Percentiles rank a stretch among this genome's conserved stretches.
phyloP scores from a whole-genome alignment of 2,329 filamentous ascomycete species.

The Hymenotorrendiella dingleyae region DNA sequence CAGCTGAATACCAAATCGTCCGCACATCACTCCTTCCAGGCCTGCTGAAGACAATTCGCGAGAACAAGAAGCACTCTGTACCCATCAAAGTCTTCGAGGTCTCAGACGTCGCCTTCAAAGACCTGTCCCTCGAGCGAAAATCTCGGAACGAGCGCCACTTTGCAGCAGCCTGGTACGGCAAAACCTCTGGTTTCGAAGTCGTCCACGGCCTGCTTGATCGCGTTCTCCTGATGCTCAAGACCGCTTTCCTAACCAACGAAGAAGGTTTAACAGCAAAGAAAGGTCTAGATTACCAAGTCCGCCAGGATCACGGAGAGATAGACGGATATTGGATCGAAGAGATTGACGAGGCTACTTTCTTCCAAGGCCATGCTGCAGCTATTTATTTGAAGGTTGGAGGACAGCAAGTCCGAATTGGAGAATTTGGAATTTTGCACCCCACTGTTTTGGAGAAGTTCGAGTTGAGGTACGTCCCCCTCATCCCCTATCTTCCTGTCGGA shows the following conservation, averaged over 20 bases:
- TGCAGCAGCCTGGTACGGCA: conserved; percentile 92
- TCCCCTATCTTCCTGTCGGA: not conserved
- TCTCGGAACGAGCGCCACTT: conserved; percentile 92
- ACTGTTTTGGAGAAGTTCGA: conserved; percentile 91
- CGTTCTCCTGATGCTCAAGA: conserved; percentile 85
- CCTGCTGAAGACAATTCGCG: conserved; percentile 85
- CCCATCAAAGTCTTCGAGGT: conserved; percentile 93
- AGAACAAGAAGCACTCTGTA: conserved; percentile 84
- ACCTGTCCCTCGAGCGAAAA: conserved; percentile 72
- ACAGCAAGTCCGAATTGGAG: conserved; percentile 72
- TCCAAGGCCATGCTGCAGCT: conserved; percentile 80
- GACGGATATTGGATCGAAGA: conserved; percentile 93
- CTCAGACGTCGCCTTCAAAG: conserved; percentile 88
- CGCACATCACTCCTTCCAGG: conserved; percentile 81
- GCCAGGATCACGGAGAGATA: conserved; percentile 48
- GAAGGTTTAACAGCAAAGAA: conserved; percentile 51
- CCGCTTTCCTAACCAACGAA: conserved; percentile 70
- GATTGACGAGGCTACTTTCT: conserved; percentile 85
- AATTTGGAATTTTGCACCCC: conserved; percentile 92
- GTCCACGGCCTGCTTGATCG: conserved; percentile 93
- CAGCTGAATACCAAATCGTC: conserved; percentile 86
- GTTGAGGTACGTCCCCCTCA: conserved; percentile 55
- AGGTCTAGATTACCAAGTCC: conserved; percentile 47
- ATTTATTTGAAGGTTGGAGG: conserved; percentile 72
- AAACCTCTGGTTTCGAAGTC: conserved; percentile 88